These are phyloP conservation scores for Spathaspora girioi DNA, from an alignment of 805 yeast genomes.

Conservation along the genomic window DNA sequence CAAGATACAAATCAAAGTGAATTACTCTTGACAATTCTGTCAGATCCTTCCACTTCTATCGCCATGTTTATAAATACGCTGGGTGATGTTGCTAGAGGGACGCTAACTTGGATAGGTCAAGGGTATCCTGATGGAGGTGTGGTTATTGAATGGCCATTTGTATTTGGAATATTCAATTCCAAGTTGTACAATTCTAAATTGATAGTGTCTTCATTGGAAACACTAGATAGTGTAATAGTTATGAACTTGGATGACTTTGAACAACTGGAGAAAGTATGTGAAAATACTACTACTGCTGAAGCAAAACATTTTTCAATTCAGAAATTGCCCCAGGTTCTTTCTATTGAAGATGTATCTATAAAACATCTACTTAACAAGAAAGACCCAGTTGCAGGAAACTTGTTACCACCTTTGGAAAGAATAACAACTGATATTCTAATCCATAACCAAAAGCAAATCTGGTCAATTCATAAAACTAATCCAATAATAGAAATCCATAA, in stretches of 20 bases:
- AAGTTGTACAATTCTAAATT: conserved; percentile 5
- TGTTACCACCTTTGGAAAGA: neutral
- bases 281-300: neutral
- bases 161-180: conserved; percentile 23
- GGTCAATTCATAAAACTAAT: conserved; percentile 6
- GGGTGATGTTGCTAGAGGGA: conserved; percentile 42
- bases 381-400: neutral
- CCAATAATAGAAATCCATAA: conserved; percentile 1
- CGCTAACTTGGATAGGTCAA: conserved; percentile 31
- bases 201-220: conserved; percentile 21
- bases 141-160: conserved; percentile 34
- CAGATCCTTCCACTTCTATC: conserved; percentile 31
- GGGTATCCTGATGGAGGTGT: conserved; percentile 36
- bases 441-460: conserved; percentile 1
- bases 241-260: conserved; percentile 2
- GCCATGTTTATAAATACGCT: conserved; percentile 37
- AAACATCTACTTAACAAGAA: neutral
- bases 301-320: neutral
- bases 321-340: neutral
- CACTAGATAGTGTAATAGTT: conserved; percentile 15
- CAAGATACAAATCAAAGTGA: conserved; percentile 19
- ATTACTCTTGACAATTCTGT: conserved; percentile 29
- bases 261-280: neutral
- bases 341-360: neutral
- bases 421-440: neutral